These are phyloP conservation scores for Tylopilus plumbeoviolaceoides DNA, from an alignment of 768 basidiomycete species.

Conservation along the genomic window DNA sequence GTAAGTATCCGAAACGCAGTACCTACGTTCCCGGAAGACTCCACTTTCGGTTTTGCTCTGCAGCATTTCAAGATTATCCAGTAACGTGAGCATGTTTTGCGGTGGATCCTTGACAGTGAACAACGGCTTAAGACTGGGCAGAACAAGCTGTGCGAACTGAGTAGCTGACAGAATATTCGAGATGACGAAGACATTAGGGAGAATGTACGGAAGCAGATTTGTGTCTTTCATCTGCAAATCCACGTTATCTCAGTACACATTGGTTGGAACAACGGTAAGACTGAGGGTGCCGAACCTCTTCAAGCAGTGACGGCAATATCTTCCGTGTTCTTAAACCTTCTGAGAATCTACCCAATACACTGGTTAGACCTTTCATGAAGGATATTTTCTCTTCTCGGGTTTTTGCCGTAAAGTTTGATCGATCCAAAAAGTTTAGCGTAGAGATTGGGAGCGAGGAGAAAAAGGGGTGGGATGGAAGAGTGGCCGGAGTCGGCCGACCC, in stretches of 20 bases:
- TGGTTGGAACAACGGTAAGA: neutral
- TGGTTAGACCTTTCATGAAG: conserved; percentile 86
- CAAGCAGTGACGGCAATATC: conserved; percentile 86
- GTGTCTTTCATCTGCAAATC: conserved; percentile 84
- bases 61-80: conserved; percentile 85
- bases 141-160: conserved; percentile 77
- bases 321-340: conserved; percentile 85
- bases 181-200: conserved; percentile 94
- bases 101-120: conserved; percentile 93
- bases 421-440: conserved; percentile 92
- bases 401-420: conserved; percentile 92
- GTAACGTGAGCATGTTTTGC: conserved; percentile 90
- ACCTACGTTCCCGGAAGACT: conserved; percentile 85
- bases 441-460: conserved; percentile 96
- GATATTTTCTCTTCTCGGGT: conserved; percentile 93
- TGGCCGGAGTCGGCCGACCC: conserved; percentile 69
- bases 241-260: conserved; percentile 6
- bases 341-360: conserved; percentile 80
- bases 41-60: conserved; percentile 85
- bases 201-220: conserved; percentile 87
- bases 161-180: conserved; percentile 67
- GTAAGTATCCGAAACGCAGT: neutral
- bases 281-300: conserved; percentile 63
- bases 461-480: conserved; percentile 81
- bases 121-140: conserved; percentile 86